Base-by-base conservation (phyloP, 805 yeast genomes). In the Tetrapisispora nanseiensis region DNA sequence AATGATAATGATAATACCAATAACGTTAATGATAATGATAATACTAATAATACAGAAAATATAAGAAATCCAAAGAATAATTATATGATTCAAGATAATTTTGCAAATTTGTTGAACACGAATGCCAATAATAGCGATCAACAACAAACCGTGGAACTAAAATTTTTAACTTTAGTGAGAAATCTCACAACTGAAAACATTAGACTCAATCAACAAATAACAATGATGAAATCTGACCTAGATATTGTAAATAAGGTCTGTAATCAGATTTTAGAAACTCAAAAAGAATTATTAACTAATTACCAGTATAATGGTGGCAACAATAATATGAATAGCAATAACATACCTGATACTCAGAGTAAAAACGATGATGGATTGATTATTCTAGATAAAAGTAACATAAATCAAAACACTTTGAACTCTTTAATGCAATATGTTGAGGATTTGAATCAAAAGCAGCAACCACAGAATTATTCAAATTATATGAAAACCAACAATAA, bases 131-230 rank as follows among this genome's bases (percentile, higher is more conserved):
- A 3, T 24, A 19, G 9, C 7, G 38, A 23, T 15, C 16, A 28
- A 15, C 36, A 46, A 11, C 23, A 40, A 22, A 33, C 39, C 15
- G 29, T 50, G 11, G 54, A 50, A 19, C 33, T 51, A 23, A 48
- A 52, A 33, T 56, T 53, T 40, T 35, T 55, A 21, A 53, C 52
- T 31, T 44, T 59, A 12, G 57, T 63, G 4, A 50, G 52, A 40
- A 50, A 56, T 30, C 48, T 58, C 29, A 56, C 59, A 1, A 52
- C 59, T 2, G 63, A 61, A 43, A 59, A 59, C 45, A 48, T 56
- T 12, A 46, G 60, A 32, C 40, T 59, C 20, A 51, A 57, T 12
- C 62, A 57, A 46, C 62, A 61, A 41, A 48, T 61, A 13, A 46
- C 52, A 3, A 51, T 51, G 27, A 38, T 61, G 32, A 59, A 56